phyloP scores from a whole-genome alignment of 345 rosid genomes.

The Sisymbrium altissimum region DNA sequence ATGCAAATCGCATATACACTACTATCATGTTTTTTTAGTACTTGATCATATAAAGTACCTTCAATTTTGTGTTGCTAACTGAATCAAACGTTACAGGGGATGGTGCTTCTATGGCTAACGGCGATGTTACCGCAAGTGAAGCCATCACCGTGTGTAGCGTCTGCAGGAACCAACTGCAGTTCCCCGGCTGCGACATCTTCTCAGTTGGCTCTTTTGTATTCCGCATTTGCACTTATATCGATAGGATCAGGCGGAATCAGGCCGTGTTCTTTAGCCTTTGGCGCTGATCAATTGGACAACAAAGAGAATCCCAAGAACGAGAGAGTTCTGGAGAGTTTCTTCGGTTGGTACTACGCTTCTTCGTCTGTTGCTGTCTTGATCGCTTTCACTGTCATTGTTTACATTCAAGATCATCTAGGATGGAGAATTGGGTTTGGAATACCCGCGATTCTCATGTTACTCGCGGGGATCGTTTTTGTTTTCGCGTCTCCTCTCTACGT shows the following conservation, averaged over 20 bases:
- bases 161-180: slow-evolving; percentile 34
- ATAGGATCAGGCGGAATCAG: slow-evolving; percentile 76
- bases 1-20: not conserved
- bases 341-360: slow-evolving; percentile 68
- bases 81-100: slow-evolving; percentile 48
- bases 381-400: slow-evolving; percentile 57
- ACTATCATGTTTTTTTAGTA: not conserved
- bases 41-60: not conserved
- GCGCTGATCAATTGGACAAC: slow-evolving; percentile 60
- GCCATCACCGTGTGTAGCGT: slow-evolving; percentile 46
- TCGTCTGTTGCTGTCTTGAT: slow-evolving; percentile 45
- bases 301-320: slow-evolving; percentile 49
- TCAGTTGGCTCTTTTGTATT: slow-evolving; percentile 46
- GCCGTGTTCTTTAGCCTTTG: slow-evolving; percentile 77
- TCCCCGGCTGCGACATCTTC: slow-evolving; percentile 39
- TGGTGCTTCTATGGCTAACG: slow-evolving; percentile 68
- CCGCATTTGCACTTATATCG: slow-evolving; percentile 51
- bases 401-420: slow-evolving; percentile 62
- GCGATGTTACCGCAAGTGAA: slow-evolving; percentile 54
- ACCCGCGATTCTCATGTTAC: slow-evolving; percentile 56
- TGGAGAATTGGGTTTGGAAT: slow-evolving; percentile 64
- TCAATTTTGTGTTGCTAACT: not conserved
- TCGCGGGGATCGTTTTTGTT: slow-evolving; percentile 42
- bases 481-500: slow-evolving; percentile 53
- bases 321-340: slow-evolving; percentile 59